A percentile compares a stretch with the other conserved stretches of the same genome.
phyloP scores from a whole-genome alignment of 1,284 basidiomycete species.

The Cutaneotrichosporon cyanovorans region DNA sequence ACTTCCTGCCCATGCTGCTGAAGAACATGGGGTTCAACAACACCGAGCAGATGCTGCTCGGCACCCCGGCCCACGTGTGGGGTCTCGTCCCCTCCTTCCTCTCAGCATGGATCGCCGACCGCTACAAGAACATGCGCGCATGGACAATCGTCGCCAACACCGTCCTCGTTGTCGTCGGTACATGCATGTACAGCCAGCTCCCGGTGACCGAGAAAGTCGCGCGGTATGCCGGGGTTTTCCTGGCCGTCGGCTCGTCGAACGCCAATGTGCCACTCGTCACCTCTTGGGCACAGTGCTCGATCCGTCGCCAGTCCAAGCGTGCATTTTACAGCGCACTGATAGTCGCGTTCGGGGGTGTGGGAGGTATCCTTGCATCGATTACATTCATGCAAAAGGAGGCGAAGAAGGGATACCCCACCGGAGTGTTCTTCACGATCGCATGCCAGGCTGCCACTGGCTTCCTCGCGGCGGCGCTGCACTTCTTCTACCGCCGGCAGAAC shows the following conservation, averaged over 20 bases:
- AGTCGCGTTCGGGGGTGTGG: constrained; percentile 45
- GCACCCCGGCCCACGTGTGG: constrained; percentile 44
- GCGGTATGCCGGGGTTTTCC: constrained; percentile 36
- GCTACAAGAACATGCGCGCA: constrained; percentile 8
- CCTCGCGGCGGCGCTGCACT: constrained; percentile 14
- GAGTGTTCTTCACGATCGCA: constrained; percentile 22
- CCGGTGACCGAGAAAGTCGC: constrained; percentile 1
- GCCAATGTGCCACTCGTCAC: constrained; percentile 36
- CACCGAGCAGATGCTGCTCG: constrained; percentile 35
- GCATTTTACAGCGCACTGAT: constrained; percentile 41
- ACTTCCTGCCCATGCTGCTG: constrained; percentile 47
- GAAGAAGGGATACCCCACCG: constrained; percentile 22
- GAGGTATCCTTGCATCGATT: constrained; percentile 46
- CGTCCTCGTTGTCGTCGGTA: constrained; percentile 7
- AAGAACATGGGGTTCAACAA: constrained; percentile 39
- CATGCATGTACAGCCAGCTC: constrained; percentile 14
- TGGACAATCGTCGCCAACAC: constrained; percentile 9
- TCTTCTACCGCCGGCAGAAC: constrained; percentile 13
- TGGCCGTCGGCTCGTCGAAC: constrained; percentile 40
- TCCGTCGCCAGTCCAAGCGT: constrained; percentile 43
- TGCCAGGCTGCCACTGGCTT: constrained; percentile 19
- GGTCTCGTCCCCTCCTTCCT: constrained; percentile 39
- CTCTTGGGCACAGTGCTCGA: constrained; percentile 43
- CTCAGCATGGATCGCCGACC: constrained; percentile 41
- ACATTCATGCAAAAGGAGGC: constrained; percentile 27